A percentile compares a stretch with the other conserved stretches of the same genome.
Conservation (phyloP, 257 asterid genomes). For the Solanum arcanum region DNA sequence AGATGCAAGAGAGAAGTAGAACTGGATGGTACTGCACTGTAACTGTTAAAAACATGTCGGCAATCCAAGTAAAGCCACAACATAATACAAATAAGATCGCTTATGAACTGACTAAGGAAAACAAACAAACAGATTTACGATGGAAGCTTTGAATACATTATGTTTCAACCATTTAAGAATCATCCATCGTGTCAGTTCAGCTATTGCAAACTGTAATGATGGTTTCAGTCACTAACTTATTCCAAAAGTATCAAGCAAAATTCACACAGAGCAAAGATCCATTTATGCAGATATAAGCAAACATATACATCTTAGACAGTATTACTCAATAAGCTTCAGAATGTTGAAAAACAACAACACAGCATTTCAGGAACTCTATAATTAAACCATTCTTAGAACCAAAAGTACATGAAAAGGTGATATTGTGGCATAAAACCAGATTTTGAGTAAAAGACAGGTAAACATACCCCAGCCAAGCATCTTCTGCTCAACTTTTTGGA, state of each 20-base stretch:
- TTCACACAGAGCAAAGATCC: not conserved
- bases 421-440: not conserved
- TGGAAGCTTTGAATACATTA: not conserved
- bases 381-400: not conserved
- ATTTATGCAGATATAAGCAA: not conserved
- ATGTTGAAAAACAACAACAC: not conserved
- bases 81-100: not conserved
- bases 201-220: not conserved
- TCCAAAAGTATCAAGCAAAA: not conserved
- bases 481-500: conserved; percentile 81
- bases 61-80: not conserved
- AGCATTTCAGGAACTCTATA: not conserved
- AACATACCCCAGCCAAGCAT: conserved; percentile 98
- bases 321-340: not conserved
- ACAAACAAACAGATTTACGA: not conserved
- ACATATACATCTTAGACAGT: not conserved
- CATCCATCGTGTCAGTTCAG: not conserved
- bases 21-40: not conserved
- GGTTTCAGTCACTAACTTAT: not conserved
- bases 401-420: not conserved
- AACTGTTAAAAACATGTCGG: not conserved
- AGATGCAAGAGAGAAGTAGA: not conserved
- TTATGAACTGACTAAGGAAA: not conserved
- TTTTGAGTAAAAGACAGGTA: not conserved
- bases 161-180: not conserved